Evolutionary conservation across 345 rosid genomes (phyloP), one percentile per base, ranked within the genome.

Genomic region (Zanthoxylum bungeanum): DNA sequence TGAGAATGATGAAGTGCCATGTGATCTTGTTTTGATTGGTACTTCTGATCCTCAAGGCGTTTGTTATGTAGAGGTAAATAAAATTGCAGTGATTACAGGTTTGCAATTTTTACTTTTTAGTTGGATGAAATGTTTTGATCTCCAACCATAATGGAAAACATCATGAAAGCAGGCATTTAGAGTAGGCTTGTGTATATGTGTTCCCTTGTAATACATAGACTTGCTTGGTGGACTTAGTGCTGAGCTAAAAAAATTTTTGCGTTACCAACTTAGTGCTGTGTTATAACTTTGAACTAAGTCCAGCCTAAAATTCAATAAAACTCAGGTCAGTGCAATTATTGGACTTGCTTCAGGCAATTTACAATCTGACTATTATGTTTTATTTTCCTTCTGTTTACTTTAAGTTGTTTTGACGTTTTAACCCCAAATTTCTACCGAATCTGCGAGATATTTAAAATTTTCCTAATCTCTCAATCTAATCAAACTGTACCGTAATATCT

Each of bases 1-100:
- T 46, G 98, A 95, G 85, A 95, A 95, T 85, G 98, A 95, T 82
- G 97, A 93, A 86, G 99, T 90, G 66, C 99, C 99, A 51, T 92
- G 99, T 74, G 99, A 95, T 89, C 89, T 95, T 77, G 98, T 91
- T 81, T 76, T 95, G 87, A 78, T 95, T 57, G 98, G 99, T 73
- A 85, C 97, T 40, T 94, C 98, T 37, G 98, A 94, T 71, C 86
- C 91, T 67, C 98, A 92, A 79, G 99, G 99, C 52, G 39, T 92
- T 71, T 95, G 96, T 79, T 92, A 92, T 78, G 77, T 92, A 57
- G 98, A 95, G 98, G 99, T 93, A 79, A 10, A 63, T 39, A 56
- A 27, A 17, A 52, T 37, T 34, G 37, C 37, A 56, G 63, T 9
- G 3, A 22, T 8, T 39, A 39, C 8, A 57, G n/a, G 21, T 69